Evolutionary conservation across 495 filamentous ascomycete species (phyloP), one percentile per base, ranked within the genome.

Genomic region (Jackrogersella multiformis): DNA sequence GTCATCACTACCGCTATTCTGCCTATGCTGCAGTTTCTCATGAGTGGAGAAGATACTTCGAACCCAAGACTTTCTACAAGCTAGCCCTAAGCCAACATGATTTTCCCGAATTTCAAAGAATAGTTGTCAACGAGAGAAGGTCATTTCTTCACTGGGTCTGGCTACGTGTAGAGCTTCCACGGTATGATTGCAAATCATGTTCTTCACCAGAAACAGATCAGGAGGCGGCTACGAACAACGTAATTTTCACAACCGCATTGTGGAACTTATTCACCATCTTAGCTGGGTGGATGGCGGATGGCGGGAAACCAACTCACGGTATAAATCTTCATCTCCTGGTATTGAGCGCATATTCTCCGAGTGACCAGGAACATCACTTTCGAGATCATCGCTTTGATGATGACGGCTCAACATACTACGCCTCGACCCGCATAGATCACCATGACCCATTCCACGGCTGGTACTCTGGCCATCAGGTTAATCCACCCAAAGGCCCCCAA

Each of bases 131-230:
- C 0, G 5, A 30, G 20, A 32, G 57, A 23, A 61, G 32, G 6
- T 4, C 0, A 13, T 13, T 23, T 26, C 13, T 56, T 26, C 24
- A 30, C 21, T 18, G 7, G 28, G 0, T 56, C 0, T 63, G 60
- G 60, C 32, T 63, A 23, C 32, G 51, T 12, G 18, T 63, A 15
- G 51, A 56, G 28, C 60, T 63, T 48, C 21, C 39, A 18, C 21
- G 4, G 20, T 48, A 61, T 21, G 3, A 15, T 20, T 61, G 58
- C n/a, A 12, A 16, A 16, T 30, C 15, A 5, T 61, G 48, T 26
- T 2, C 1, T 10, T 5, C 2, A 1, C 10, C 2, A 1, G 51
- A 56, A 23, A 42, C 12, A 10, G 1, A 30, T 1, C 0, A 10
- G 9, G 45, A 51, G 15, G 34, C 21, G 2, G 10, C 5, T 0